Conservation (phyloP, 176 grass and related monocot genomes). For the Poa pratensis region DNA sequence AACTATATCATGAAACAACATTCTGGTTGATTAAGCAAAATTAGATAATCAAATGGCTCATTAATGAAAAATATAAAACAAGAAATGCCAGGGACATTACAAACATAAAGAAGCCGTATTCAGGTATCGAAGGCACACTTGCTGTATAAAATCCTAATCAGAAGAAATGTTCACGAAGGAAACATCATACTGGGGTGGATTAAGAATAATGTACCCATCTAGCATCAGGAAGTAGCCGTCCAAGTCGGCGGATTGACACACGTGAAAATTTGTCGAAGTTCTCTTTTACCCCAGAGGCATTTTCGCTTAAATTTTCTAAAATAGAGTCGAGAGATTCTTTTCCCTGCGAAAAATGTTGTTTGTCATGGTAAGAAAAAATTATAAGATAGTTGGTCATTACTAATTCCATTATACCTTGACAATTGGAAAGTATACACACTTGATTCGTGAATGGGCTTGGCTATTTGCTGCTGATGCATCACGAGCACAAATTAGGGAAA, state of each 20-base stretch:
- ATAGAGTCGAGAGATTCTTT: constrained; percentile 57
- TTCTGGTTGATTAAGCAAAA: constrained; percentile 13
- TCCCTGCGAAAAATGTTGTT: constrained; percentile 40
- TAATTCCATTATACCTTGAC: constrained; percentile 48
- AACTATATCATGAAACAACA: neutral
- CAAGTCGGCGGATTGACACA: constrained; percentile 56
- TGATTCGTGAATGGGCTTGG: constrained; percentile 51
- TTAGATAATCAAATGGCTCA: constrained; percentile 19
- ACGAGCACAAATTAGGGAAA: constrained; percentile 4
- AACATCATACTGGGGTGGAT: neutral
- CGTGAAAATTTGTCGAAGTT: constrained; percentile 57
- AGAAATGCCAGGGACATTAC: neutral
- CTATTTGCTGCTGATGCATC: constrained; percentile 25
- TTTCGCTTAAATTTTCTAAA: constrained; percentile 51
- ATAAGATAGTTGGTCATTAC: constrained; percentile 19
- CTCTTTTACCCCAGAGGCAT: constrained; percentile 50
- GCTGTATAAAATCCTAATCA: constrained; percentile 13
- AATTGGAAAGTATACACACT: constrained; percentile 65
- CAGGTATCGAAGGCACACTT: constrained; percentile 1
- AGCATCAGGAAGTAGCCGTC: constrained; percentile 62
- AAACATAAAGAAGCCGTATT: neutral
- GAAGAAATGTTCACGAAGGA: constrained; percentile 10
- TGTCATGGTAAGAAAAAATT: neutral
- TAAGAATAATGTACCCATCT: constrained; percentile 56
- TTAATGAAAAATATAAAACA: neutral